Evolutionary conservation across 2,329 filamentous ascomycete species (phyloP), one percentile per base, ranked within the genome.

Genomic region (Fusarium annulatum): DNA sequence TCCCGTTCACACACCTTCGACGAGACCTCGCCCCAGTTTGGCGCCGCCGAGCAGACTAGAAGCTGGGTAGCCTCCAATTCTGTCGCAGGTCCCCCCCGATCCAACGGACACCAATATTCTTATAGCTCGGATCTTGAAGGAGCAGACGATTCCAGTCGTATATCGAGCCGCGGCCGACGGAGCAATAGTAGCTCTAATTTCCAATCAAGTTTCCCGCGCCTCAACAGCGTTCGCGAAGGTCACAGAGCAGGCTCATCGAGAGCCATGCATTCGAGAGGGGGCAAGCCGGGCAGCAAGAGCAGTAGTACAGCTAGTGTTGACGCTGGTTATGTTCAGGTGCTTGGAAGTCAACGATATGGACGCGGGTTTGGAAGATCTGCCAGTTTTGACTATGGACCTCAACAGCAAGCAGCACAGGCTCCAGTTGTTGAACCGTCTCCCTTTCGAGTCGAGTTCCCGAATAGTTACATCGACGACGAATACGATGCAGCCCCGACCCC

Each of bases 401-500:
- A 75, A 69, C 81, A 76, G 70, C 81, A 75, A 49, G 45, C 77
- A 72, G 73, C 75, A 61, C 81, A 79, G 59, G 76, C 75, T n/a
- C 74, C 75, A 56, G 69, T 65, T 46, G 53, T 77, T 30, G 74
- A 78, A 56, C 74, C 78, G 18, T 74, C 80, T 34, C 80, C 80
- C 53, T 88, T 86, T 84, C 85, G 86, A 71, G 79, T 85, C 69
- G 86, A 89, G 48, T 85, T 87, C 69, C 82, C 85, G 64, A 86
- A 84, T 73, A 84, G 82, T 64, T 86, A 87, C 73, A 82, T 87
- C 57, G 70, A 67, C 72, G 85, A 88, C 76, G 89, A 92, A 76
- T 91, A 92, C 82, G 93, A 96, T 80, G 93, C 94, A 58, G 95
- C 95, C 33, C 95, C 96, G 19, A 96, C 92, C 42, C 96, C 96